These are phyloP conservation scores for Penicillium paxilli DNA, from an alignment of 495 filamentous ascomycete species.

Conservation along the genomic window DNA sequence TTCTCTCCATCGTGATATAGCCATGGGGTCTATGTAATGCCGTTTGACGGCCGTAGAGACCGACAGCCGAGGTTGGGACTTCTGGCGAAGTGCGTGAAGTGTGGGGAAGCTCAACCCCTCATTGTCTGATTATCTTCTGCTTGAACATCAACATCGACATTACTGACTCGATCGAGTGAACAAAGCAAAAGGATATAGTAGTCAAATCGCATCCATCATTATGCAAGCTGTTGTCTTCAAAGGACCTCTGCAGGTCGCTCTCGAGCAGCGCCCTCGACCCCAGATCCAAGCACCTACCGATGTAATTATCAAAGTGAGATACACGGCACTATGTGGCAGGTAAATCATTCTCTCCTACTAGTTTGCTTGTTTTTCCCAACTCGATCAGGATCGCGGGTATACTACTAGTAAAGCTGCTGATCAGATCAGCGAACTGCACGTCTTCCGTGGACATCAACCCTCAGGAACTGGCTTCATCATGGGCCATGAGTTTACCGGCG, in stretches of 20 bases:
- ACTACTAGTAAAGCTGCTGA: neutral
- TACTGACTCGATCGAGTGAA: no score
- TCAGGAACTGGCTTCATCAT: constrained; percentile 67
- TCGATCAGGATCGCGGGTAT: neutral
- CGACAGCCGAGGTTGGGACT: neutral
- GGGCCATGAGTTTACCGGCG: constrained; percentile 38
- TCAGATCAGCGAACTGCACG: constrained; percentile 22
- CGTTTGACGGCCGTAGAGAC: no score
- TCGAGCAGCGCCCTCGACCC: constrained; percentile 47
- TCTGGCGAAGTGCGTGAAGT: neutral
- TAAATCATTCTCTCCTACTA: constrained; percentile 43
- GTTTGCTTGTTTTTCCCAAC: no score
- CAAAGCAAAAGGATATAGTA: no score
- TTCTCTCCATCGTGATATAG: no score
- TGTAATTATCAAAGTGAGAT: constrained; percentile 78
- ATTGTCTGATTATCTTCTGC: neutral
- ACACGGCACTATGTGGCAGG: constrained; percentile 88
- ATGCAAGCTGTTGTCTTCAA: constrained; percentile 42
- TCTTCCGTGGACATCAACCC: constrained; percentile 30
- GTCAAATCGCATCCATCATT: neutral
- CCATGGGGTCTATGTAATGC: no score
- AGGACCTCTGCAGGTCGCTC: constrained; percentile 31
- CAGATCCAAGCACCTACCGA: constrained; percentile 68
- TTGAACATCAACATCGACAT: neutral
- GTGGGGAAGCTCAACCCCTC: constrained; percentile 8